Conservation (phyloP, 805 yeast genomes). For the Naumovozyma baii region DNA sequence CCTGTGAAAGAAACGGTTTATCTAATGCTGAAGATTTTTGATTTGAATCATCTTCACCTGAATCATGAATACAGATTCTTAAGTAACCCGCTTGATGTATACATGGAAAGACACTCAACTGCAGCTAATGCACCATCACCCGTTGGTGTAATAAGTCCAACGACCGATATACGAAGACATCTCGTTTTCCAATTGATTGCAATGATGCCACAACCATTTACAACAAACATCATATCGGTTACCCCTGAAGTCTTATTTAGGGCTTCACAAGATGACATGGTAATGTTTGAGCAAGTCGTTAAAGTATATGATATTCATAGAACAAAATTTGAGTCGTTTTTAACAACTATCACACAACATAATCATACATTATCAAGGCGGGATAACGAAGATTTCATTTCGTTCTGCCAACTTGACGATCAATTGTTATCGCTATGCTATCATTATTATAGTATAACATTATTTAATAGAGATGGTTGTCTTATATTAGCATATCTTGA, state of each 20-base stretch:
- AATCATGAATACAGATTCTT: conserved; percentile 19
- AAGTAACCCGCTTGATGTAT: conserved; percentile 20
- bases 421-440: conserved; percentile 18
- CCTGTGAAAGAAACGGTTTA: conserved; percentile 27
- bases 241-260: conserved; percentile 4
- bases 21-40: conserved; percentile 21
- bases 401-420: conserved; percentile 17
- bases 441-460: conserved; percentile 17
- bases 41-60: conserved; percentile 17
- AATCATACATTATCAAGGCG: background rate
- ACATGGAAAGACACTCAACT: conserved; percentile 4
- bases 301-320: conserved; percentile 12
- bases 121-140: background rate
- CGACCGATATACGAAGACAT: conserved; percentile 8
- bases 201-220: conserved; percentile 13
- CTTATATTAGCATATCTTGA: conserved; percentile 19
- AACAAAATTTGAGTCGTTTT: conserved; percentile 9
- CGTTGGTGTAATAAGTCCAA: background rate
- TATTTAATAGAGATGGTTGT: conserved; percentile 13
- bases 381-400: conserved; percentile 7
- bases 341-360: conserved; percentile 3
- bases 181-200: conserved; percentile 10
- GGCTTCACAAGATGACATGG: conserved; percentile 10
- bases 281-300: conserved; percentile 14
- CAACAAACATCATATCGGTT: conserved; percentile 9